These are phyloP conservation scores for Ehretia macrophylla DNA, from an alignment of 257 asterid species.

Conservation along the genomic window DNA sequence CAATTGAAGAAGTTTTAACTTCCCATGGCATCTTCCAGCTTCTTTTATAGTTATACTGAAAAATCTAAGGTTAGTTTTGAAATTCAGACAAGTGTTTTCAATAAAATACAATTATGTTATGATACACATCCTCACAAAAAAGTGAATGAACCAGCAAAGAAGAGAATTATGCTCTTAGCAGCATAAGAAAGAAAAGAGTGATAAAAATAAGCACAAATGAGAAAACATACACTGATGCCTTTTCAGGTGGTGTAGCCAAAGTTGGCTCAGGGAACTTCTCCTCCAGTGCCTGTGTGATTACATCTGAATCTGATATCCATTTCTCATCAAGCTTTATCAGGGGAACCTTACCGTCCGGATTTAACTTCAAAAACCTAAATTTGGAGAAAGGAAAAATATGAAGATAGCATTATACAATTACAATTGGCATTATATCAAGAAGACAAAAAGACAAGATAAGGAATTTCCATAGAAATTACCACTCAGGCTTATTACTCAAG, in stretches of 20 bases:
- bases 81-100: too few species aligned
- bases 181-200: background rate
- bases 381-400: background rate
- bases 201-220: background rate
- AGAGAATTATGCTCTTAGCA: background rate
- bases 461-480: constrained; percentile 35
- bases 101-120: too few species aligned
- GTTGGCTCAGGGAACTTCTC: constrained; percentile 86
- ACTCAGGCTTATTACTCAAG: constrained; percentile 79
- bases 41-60: too few species aligned
- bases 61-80: too few species aligned
- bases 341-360: constrained; percentile 95
- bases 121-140: too few species aligned
- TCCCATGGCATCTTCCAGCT: too few species aligned
- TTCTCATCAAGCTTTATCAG: constrained; percentile 76
- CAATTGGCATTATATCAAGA: background rate
- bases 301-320: constrained; percentile 95
- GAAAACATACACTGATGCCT: constrained; percentile 66
- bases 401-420: background rate
- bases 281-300: constrained; percentile 76
- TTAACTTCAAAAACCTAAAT: constrained; percentile 62
- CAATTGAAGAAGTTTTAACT: too few species aligned
- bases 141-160: too few species aligned
- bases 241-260: constrained; percentile 76
- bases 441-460: background rate